Base-by-base conservation (phyloP, 2,329 filamentous ascomycete species). In the Ilyonectria robusta region DNA sequence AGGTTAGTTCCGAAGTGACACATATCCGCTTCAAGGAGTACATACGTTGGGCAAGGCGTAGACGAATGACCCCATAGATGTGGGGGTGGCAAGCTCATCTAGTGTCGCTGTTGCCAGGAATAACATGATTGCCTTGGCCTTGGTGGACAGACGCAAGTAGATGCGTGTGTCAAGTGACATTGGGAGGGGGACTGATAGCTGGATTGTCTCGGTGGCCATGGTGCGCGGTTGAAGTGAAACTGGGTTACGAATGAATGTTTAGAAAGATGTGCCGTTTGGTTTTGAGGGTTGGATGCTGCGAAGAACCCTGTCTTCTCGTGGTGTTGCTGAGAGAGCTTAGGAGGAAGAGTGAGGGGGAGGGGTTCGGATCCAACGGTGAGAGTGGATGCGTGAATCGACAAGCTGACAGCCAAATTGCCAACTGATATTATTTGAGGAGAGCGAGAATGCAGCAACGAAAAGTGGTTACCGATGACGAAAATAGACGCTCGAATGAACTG, bases 41-140 rank as follows among this genome's bases (percentile, higher is more conserved):
- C 83, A 75, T 84, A 97, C 96, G 82, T 97, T 93, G 17, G 96
- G 95, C 79, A 99, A 89, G 3, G 95, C 93, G 78, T 97, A 98
- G 51, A 98, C 93, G 77, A 98, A 95, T 56, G 94, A 97, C 3
- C 96, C 95, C 81, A 98, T 87, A 56, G 87, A 83, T 46, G 87
- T 83, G 8, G 85, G 78, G 9, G 81, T 77, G 13, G 82, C 82
- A n/a, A 81, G 78, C 47, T 89, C 86, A 59, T 88, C 88, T 62
- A 83, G 83, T 29, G 85, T 78, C 4, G 86, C 84, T 0, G 90
- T 91, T 1, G 89, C 89, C 51, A 92, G 81, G 75, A 89, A 89
- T n/a, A 92, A 78, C 60, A 89, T 79, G 62, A 91, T 80, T 33
- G 85, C 87, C 73, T 88, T 90, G 44, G 85, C 81, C 66, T 87